phyloP scores from a whole-genome alignment of 495 filamentous ascomycete species.

The Neurospora sp. region DNA sequence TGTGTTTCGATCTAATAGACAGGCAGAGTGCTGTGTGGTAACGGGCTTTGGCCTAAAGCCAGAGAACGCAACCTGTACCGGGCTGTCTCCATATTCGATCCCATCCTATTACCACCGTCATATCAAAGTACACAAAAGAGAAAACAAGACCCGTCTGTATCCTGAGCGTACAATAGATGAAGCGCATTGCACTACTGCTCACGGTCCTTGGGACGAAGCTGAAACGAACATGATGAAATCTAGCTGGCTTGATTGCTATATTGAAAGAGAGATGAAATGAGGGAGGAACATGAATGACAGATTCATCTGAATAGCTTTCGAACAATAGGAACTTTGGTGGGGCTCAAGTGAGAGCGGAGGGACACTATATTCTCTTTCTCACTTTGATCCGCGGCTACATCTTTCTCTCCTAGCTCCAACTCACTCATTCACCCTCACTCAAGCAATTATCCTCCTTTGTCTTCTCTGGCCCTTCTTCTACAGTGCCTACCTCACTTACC shows the following conservation, averaged over 20 bases:
- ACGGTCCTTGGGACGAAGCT: neutral
- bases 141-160: neutral
- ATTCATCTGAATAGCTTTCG: neutral
- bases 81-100: neutral
- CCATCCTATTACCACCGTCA: neutral
- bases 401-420: neutral
- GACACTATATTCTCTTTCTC: neutral
- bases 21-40: neutral
- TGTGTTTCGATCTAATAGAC: neutral
- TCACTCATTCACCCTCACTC: neutral
- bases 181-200: neutral
- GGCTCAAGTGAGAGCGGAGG: neutral
- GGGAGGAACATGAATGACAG: neutral
- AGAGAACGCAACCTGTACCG: neutral
- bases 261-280: neutral
- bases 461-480: neutral
- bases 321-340: neutral
- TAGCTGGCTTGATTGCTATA: neutral
- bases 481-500: neutral
- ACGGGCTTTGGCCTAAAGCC: neutral
- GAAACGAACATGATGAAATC: neutral
- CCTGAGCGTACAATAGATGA: neutral
- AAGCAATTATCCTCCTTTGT: neutral
- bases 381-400: neutral
- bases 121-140: neutral